These are phyloP conservation scores for barley (Hordeum vulgare) DNA, from an alignment of 176 grass and related monocot species.

Conservation along the genomic window MorexV3_pseudomolecules_assembly NC_058519.1:650703497-650703996, in stretches of 20 bases:
- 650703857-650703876: not conserved
- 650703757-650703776: not conserved
- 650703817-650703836: not conserved
- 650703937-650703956: not conserved
- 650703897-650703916: not conserved
- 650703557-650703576: not conserved
- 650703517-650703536: not conserved
- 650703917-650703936: not conserved
- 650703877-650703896: not conserved
- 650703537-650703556: not conserved
- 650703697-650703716: conserved; percentile 16
- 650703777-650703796: not conserved
- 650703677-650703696: not conserved
- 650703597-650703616: not conserved
- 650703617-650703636: not conserved
- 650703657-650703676: too few species aligned
- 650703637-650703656: not conserved
- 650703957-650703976: not conserved
- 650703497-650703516: not conserved
- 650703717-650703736: not conserved
- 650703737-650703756: not conserved
- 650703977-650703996: too few species aligned
- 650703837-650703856: not conserved
- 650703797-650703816: not conserved
- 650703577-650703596: not conserved